Conservation (phyloP, 139 green algal genomes). For the Chlorokybus atmophyticus region DNA sequence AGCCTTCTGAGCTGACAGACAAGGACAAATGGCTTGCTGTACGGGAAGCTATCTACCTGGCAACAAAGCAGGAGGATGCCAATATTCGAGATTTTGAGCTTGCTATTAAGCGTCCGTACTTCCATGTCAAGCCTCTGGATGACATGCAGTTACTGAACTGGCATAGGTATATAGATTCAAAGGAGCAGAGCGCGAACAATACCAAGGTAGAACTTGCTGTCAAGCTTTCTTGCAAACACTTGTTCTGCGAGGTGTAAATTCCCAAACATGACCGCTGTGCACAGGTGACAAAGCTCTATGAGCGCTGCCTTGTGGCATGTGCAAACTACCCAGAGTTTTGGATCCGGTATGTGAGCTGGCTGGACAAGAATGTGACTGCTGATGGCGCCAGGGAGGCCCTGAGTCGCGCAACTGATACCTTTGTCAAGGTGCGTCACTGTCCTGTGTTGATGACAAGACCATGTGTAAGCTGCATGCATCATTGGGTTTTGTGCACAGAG, state of each 20-base stretch:
- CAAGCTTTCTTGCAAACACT: too few relatives aligned
- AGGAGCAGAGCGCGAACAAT: conserved; percentile 24
- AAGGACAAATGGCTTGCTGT: conserved; percentile 13
- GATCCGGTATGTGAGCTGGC: conserved; percentile 55
- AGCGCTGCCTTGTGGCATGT: conserved; percentile 71
- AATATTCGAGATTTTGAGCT: conserved; percentile 47
- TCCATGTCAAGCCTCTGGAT: conserved; percentile 71
- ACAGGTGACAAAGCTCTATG: conserved; percentile 44
- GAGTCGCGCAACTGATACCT: conserved; percentile 36
- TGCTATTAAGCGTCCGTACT: conserved; percentile 60
- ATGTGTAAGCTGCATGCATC: background rate
- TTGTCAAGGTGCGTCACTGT: conserved; percentile 40
- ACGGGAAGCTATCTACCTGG: conserved; percentile 30
- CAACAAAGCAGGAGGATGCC: conserved; percentile 33
- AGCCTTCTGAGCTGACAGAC: background rate
- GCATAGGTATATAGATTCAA: conserved; percentile 57
- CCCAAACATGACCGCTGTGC: background rate
- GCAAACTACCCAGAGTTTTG: conserved; percentile 75
- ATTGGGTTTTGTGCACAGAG: conserved; percentile 1
- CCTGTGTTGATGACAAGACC: conserved; percentile 1
- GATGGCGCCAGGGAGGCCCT: conserved; percentile 29
- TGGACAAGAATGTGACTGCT: conserved; percentile 33
- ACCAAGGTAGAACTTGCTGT: too few relatives aligned
- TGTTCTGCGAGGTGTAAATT: too few relatives aligned
- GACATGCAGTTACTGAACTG: conserved; percentile 57